Base-by-base conservation (phyloP, 2,329 filamentous ascomycete genomes). In the Colletotrichum lini region DNA sequence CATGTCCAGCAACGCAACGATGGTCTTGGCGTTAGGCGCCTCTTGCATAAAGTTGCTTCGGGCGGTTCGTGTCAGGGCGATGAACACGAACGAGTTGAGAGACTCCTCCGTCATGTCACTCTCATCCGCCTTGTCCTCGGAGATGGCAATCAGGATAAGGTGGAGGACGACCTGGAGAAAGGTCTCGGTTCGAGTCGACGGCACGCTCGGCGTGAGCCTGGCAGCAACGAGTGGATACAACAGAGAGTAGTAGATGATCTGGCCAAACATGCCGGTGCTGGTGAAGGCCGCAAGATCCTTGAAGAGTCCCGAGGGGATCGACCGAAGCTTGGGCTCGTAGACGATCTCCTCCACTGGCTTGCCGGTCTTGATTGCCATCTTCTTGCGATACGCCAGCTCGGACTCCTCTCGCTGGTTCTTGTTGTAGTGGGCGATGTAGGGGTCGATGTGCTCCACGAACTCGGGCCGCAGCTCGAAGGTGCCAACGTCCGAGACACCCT, bases 381-480 rank as follows among this genome's bases (percentile, higher is more conserved):
- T 93, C 77, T 93, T 92, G 76, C 93, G 94, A 83, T 96, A 98
- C 3, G 95, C 93, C 75, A 90, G 91, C 81, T 99, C 96, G 0
- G 96, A 94, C 80, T 99, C 96, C 78, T 99, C 96, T 61, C 96
- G 90, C 80, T 98, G 96, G 77, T 99, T 99, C 79, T 98, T 97
- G 77, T 92, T 97, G 81, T 98, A 99, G 78, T 98, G 95, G 8
- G 95, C 93, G 77, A 95, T 96, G 80, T 98, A 99, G 0, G 97
- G 96, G 79, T 99, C 97, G 61, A 99, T 91, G 57, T 97, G 89
- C 75, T 96, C 93, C 49, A 98, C 88, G 76, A 92, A 96, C 72
- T 97, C 90, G 5, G 93, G 90, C 78, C 95, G 96, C 62, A 99
- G 85, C 80, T 98, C 95, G 77, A 99, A 99, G 0, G 94, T 97